Conservation (phyloP, 2,329 filamentous ascomycete genomes). For the Shiraia sp. region DNA sequence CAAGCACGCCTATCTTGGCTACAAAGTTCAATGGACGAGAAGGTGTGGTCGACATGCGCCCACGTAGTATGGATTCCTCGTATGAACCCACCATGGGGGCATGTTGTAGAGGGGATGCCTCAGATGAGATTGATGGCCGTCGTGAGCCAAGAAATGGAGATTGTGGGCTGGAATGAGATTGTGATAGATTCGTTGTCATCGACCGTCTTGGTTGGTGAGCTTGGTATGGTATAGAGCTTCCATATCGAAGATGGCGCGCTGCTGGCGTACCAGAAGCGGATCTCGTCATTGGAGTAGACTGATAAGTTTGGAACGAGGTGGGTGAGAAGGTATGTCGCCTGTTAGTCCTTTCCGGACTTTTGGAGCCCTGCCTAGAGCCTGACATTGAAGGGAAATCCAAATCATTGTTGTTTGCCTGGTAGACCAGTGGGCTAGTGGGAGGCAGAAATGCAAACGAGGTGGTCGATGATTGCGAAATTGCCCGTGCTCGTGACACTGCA, state of each 20-base stretch:
- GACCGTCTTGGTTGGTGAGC: constrained; percentile 79
- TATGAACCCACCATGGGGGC: constrained; percentile 98
- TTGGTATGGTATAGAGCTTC: constrained; percentile 69
- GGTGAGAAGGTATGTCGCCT: constrained; percentile 76
- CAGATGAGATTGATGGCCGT: constrained; percentile 73
- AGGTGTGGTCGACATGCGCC: constrained; percentile 94
- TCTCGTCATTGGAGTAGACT: constrained; percentile 45
- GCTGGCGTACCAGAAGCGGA: constrained; percentile 37
- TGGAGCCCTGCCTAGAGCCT: constrained; percentile 43
- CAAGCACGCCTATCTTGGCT: constrained; percentile 92
- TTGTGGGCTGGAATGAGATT: constrained; percentile 47
- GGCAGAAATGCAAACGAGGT: constrained; percentile 82
- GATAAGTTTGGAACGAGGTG: constrained; percentile 57
- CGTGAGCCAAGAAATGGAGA: constrained; percentile 55
- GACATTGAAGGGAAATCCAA: constrained; percentile 61
- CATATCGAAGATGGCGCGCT: constrained; percentile 55
- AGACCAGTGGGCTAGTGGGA: constrained; percentile 88
- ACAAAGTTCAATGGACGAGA: constrained; percentile 91
- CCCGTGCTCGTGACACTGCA: constrained; percentile 47
- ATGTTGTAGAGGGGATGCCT: constrained; percentile 78
- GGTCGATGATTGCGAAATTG: constrained; percentile 64
- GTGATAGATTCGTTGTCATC: constrained; percentile 59
- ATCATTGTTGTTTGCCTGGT: constrained; percentile 84
- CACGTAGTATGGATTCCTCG: constrained; percentile 92
- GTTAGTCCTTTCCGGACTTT: constrained; percentile 54